Base-by-base conservation (phyloP, 768 basidiomycete species). In the Boletellus sp. region DNA sequence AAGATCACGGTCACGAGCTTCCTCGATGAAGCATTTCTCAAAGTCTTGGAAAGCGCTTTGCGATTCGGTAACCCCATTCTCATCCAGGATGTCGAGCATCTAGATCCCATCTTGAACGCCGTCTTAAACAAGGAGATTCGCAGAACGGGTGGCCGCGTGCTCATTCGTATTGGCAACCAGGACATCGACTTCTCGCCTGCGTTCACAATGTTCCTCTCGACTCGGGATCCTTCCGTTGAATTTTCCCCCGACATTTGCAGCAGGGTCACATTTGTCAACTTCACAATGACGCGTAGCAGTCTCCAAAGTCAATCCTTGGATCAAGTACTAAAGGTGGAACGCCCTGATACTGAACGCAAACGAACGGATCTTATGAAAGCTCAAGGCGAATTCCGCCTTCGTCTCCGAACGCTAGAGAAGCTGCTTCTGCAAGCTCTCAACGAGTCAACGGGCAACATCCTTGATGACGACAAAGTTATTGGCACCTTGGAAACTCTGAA, bases 121-220 rank as follows among this genome's bases (percentile, higher is more conserved):
- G 94, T 99, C 24, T 78, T 99, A 56, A 99, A 99, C 77, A 91
- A 85, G 61, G 96, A 99, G 70, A 91, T 97, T 44, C 80, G 94
- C 33, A 81, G 94, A 23, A 96, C 96, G 2, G 96, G 96, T 37
- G 96, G 96, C 37, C 92, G 96, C 68, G 94, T 98, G 13, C 81
- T 98, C 35, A 96, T 99, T 54, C 90, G 96, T 33, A 76, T 98
- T 19, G 95, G 96, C 4, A 97, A 79, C 64, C 96, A 99, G 72
- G 96, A 99, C 58, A 97, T 99, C 67, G 96, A 99, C 67, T 97
- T 98, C 68, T 99, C 96, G 0, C 96, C 96, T 6, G 86, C 96
- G n/a, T 99, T 99, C 77, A 96, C 92, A 6, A 94, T 99, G 92
- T 99, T 99, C 82, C 78, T 99, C 38, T 91, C 95, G 2, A 99